phyloP scores from a whole-genome alignment of 768 basidiomycete species.

The Suillus americanus region DNA sequence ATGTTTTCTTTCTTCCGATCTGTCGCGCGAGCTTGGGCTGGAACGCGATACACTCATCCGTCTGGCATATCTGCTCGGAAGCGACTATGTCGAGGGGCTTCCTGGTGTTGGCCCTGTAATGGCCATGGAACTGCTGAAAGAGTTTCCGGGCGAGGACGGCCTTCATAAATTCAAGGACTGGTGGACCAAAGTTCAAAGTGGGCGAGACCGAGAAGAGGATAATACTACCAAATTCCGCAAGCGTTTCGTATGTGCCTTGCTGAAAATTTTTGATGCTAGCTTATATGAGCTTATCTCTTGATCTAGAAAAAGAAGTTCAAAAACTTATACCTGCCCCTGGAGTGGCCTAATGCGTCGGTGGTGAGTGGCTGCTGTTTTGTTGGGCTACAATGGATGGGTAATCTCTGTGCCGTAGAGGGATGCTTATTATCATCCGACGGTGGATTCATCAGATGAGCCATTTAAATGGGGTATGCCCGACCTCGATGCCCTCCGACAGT shows the following conservation, averaged over 20 bases:
- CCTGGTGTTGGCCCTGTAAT: slow-evolving; percentile 93
- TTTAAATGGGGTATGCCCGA: slow-evolving; percentile 99
- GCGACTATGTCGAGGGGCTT: slow-evolving; percentile 94
- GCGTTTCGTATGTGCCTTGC: slow-evolving; percentile 69
- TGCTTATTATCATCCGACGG: slow-evolving; percentile 89
- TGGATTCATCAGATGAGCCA: slow-evolving; percentile 88
- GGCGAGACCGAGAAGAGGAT: slow-evolving; percentile 77
- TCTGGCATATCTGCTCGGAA: slow-evolving; percentile 92
- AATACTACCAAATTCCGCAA: slow-evolving; percentile 75
- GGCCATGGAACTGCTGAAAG: slow-evolving; percentile 92
- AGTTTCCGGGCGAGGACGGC: slow-evolving; percentile 87
- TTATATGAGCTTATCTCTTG: slow-evolving; percentile 12
- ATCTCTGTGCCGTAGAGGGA: slow-evolving; percentile 56
- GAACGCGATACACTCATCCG: slow-evolving; percentile 84
- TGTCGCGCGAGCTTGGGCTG: slow-evolving; percentile 84
- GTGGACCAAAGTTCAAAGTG: slow-evolving; percentile 93
- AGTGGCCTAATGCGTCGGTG: slow-evolving; percentile 94
- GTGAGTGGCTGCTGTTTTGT: slow-evolving; percentile 43
- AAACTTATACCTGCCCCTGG: slow-evolving; percentile 70
- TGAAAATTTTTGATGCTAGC: slow-evolving; percentile 8
- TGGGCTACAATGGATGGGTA: slow-evolving; percentile 3
- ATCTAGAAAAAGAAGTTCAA: slow-evolving; percentile 87
- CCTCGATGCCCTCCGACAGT: slow-evolving; percentile 87
- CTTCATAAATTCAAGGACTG: slow-evolving; percentile 87
- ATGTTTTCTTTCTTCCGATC: slow-evolving; percentile 84